Evolutionary conservation across 768 basidiomycete genomes (phyloP).

Genomic region (Cystofilobasidium capitatum): DNA sequence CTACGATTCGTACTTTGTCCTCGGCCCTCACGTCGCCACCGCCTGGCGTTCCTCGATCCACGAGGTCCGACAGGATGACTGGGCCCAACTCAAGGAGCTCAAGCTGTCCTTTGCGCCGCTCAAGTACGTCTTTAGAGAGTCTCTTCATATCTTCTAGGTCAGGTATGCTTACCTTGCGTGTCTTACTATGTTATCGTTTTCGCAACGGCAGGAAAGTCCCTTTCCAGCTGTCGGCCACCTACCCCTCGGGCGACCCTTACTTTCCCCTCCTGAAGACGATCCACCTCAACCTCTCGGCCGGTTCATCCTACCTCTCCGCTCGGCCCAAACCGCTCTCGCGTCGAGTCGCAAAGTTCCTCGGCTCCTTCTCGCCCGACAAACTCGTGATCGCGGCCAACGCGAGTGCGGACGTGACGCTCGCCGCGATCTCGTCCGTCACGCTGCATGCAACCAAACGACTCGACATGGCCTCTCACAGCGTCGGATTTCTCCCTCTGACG

Average conservation of each 20-base stretch:
- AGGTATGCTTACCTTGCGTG: not conserved
- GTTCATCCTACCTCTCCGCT: conserved; percentile 4
- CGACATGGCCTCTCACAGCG: not conserved
- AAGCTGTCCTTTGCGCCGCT: conserved; percentile 4
- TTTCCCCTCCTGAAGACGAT: conserved; percentile 11
- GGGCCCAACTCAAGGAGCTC: conserved; percentile 1
- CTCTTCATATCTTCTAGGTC: not conserved
- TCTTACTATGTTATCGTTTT: too few relatives aligned
- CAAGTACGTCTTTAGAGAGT: not conserved
- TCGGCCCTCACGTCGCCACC: not conserved
- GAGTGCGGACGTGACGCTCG: conserved; percentile 11
- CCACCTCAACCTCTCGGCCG: conserved; percentile 7
- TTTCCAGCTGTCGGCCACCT: not conserved
- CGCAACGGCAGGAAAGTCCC: not conserved
- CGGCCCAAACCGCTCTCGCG: conserved; percentile 21
- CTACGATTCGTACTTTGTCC: conserved; percentile 23
- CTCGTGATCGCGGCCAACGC: not conserved
- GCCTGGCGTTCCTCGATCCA: not conserved
- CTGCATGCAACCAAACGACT: not conserved
- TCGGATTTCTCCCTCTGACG: not conserved
- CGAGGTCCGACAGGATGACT: conserved; percentile 11
- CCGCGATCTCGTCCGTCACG: not conserved
- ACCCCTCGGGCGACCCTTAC: not conserved
- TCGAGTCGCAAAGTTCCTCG: conserved; percentile 12
- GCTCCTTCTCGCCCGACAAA: conserved; percentile 7